Base-by-base conservation (phyloP, 2,329 filamentous ascomycete genomes). In the Diaporthe citri region DNA sequence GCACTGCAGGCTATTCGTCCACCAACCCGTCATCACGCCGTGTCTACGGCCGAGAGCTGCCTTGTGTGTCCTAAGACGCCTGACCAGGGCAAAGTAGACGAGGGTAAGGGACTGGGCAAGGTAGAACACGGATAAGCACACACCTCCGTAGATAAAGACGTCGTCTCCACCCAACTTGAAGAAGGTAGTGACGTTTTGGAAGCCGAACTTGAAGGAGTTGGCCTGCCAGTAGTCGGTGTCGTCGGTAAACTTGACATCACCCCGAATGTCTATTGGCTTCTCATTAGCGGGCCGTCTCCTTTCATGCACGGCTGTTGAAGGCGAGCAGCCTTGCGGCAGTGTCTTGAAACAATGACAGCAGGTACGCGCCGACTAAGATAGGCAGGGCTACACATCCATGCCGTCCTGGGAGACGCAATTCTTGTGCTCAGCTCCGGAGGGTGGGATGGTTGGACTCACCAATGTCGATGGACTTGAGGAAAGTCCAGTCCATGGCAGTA, bases 191-290 rank as follows among this genome's bases (percentile, higher is more conserved):
- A 88, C 87, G 77, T 93, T 93, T 77, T 94, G 92, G 83, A 90
- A 94, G 20, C 85, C 84, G 56, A 92, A 91, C 52, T 84, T 85
- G 86, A 93, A 93, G 34, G 87, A 85, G 79, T 92, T 87, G 34
- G 86, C 86, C 82, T 92, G 88, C 92, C 92, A 93, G 83, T 93
- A 94, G 74, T 88, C 86, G 1, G 90, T 93, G 80, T 94, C 90
- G 75, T 92, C 89, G 74, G 88, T 90, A 84, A 93, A 94, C 75
- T 88, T 85, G 57, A 93, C 87, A 15, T 71, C 77, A n/a, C 80
- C 80, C 59, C 79, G 79, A 70, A 81, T 80, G 67, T 74, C 78
- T 78, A 22, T 76, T 69, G 39, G 69, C 79, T 52, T 51, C 73
- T 41, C 8, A 20, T 74, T 60, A 77, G 73, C 55, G 77, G 76